Evolutionary conservation across 495 filamentous ascomycete species (phyloP).

Genomic region (Achaetomiella virescens): DNA sequence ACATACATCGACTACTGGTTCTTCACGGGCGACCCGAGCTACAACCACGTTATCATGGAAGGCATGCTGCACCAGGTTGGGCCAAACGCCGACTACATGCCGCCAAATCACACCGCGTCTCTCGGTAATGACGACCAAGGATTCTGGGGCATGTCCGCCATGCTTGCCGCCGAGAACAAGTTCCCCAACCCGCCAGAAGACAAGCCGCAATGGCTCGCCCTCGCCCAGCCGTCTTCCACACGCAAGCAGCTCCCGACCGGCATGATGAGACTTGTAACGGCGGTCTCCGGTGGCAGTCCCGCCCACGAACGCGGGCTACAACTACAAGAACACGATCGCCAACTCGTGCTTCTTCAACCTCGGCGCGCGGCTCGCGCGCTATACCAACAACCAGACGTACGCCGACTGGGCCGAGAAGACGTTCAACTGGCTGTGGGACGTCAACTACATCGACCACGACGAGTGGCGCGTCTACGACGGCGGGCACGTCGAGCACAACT

Average conservation of each 20-base stretch:
- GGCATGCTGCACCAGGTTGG: constrained; percentile 62
- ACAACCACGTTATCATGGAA: constrained; percentile 52
- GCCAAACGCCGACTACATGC: constrained; percentile 53
- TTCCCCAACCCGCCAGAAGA: constrained; percentile 57
- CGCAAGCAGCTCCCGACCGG: constrained; percentile 56
- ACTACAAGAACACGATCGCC: constrained; percentile 69
- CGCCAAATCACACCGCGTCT: constrained; percentile 63
- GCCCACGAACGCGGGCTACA: constrained; percentile 66
- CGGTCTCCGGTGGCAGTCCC: constrained; percentile 76
- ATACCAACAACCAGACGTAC: constrained; percentile 74
- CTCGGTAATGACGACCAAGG: constrained; percentile 79
- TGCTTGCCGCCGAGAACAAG: constrained; percentile 66
- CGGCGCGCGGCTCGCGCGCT: constrained; percentile 65
- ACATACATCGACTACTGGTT: constrained; percentile 67
- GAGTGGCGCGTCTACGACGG: constrained; percentile 64
- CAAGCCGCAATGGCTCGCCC: constrained; percentile 63
- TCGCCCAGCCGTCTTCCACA: constrained; percentile 72
- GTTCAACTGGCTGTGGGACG: constrained; percentile 62
- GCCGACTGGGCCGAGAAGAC: constrained; percentile 66
- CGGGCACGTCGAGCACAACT: constrained; percentile 55
- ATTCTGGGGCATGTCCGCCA: constrained; percentile 75
- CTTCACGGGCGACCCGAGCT: constrained; percentile 59
- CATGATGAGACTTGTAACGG: constrained; percentile 56
- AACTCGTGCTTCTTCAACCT: constrained; percentile 77
- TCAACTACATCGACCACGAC: constrained; percentile 56